Conservation (phyloP, 768 basidiomycete genomes). For the Leccinum longicurvipes region DNA sequence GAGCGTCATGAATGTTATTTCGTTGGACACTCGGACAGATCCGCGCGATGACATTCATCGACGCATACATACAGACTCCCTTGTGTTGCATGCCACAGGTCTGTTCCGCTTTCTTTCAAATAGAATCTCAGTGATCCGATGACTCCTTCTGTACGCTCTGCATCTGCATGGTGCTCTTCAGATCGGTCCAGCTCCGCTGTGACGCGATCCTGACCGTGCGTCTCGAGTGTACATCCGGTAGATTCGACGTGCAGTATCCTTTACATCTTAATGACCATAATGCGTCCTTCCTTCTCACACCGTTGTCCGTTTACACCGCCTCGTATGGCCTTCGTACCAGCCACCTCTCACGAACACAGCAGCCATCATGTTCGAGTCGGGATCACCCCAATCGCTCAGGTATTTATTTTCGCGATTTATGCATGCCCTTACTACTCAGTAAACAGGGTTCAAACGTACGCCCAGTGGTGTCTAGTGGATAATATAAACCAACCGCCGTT, state of each 20-base stretch:
- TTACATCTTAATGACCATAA: constrained; percentile 10
- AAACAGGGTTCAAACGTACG: constrained; percentile 28
- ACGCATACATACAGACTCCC: constrained; percentile 33
- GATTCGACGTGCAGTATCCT: constrained; percentile 34
- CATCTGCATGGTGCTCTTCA: constrained; percentile 34
- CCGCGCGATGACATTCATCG: constrained; percentile 23
- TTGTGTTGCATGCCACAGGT: constrained; percentile 32
- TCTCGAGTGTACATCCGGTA: constrained; percentile 27
- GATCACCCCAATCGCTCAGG: constrained; percentile 32
- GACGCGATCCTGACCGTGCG: constrained; percentile 28
- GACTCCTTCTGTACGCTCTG: constrained; percentile 26
- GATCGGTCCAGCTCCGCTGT: constrained; percentile 27
- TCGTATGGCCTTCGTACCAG: constrained; percentile 33
- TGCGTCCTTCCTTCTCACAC: constrained; percentile 5
- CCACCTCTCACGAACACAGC: constrained; percentile 27
- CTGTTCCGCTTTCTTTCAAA: constrained; percentile 19
- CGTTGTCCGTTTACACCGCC: constrained; percentile 16
- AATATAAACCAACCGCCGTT: constrained; percentile 11
- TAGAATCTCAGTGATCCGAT: constrained; percentile 18
- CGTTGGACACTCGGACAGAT: constrained; percentile 27
- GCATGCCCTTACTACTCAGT: constrained; percentile 4
- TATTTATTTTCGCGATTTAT: constrained; percentile 13
- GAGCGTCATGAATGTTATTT: constrained; percentile 23
- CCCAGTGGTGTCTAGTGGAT: constrained; percentile 9
- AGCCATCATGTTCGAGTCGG: constrained; percentile 22